These are phyloP conservation scores for Martensiomyces pterosporus DNA, from an alignment of 192 early-diverging fungal species.

Conservation along the genomic window DNA sequence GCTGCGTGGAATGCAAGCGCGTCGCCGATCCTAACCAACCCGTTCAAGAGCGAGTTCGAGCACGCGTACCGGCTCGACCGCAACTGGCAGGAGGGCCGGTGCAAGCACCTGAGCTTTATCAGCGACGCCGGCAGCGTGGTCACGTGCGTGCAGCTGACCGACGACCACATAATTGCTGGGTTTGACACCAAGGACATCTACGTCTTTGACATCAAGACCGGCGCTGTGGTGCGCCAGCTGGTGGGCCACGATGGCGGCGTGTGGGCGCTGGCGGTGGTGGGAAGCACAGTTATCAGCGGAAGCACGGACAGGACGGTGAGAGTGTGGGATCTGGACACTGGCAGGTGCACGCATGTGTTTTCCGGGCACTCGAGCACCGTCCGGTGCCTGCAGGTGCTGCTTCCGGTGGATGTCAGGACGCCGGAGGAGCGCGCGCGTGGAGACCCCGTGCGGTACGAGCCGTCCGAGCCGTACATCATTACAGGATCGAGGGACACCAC, in stretches of 20 bases:
- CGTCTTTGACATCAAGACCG: slow-evolving; percentile 86
- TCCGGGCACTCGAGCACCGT: slow-evolving; percentile 93
- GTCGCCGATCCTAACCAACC: slow-evolving; percentile 29
- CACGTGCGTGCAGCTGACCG: slow-evolving; percentile 95
- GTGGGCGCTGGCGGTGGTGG: slow-evolving; percentile 93
- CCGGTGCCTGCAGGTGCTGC: slow-evolving; percentile 85
- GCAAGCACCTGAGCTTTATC: slow-evolving; percentile 74
- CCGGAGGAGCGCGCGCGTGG: slow-evolving; percentile 30
- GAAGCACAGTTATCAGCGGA: slow-evolving; percentile 86
- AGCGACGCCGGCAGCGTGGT: slow-evolving; percentile 80
- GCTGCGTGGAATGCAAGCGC: too few relatives aligned
- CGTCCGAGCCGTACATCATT: slow-evolving; percentile 77
- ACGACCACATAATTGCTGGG: slow-evolving; percentile 92
- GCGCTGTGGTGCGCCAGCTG: slow-evolving; percentile 66
- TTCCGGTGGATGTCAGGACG: slow-evolving; percentile 58
- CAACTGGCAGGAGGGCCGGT: slow-evolving; percentile 78
- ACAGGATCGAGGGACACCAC: slow-evolving; percentile 95
- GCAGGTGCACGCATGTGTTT: slow-evolving; percentile 89
- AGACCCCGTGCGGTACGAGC: slow-evolving; percentile 52
- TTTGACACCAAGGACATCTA: slow-evolving; percentile 90
- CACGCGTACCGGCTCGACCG: slow-evolving; percentile 73
- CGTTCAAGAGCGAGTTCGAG: slow-evolving; percentile 79
- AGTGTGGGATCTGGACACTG: slow-evolving; percentile 93
- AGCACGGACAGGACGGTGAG: slow-evolving; percentile 93
- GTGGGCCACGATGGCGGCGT: slow-evolving; percentile 93